Conservation (phyloP, 768 basidiomycete genomes). For the Kwoniella europaea region DNA sequence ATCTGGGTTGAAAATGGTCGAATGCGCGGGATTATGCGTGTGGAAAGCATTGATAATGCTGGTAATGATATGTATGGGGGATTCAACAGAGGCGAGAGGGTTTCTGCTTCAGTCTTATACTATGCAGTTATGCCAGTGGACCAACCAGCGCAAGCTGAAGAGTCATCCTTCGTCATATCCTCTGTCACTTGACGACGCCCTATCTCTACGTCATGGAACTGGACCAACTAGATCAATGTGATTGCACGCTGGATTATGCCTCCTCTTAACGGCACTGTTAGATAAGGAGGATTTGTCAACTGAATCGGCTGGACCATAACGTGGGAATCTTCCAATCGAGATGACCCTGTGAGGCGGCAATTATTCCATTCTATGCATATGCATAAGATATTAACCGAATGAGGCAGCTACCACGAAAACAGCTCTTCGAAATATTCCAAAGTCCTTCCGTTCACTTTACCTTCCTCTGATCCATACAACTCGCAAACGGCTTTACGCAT, state of each 20-base stretch:
- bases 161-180: background rate
- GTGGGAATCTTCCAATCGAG: background rate
- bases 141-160: background rate
- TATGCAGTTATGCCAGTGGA: background rate
- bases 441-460: conserved; percentile 18
- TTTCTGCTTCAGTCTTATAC: background rate
- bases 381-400: background rate
- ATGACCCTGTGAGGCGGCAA: too few species aligned
- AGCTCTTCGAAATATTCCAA: conserved; percentile 39
- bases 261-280: background rate
- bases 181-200: background rate
- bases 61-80: background rate
- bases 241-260: background rate
- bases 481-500: conserved; percentile 24
- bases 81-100: background rate
- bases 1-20: background rate
- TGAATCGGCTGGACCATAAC: background rate
- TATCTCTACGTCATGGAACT: background rate
- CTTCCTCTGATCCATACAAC: conserved; percentile 26
- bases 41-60: conserved; percentile 6
- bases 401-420: conserved; percentile 32
- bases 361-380: background rate
- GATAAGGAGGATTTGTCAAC: background rate
- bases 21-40: background rate
- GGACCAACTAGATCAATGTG: background rate